A percentile compares a stretch with the other conserved stretches of the same genome.
Conservation (phyloP, 176 grass and related monocot genomes). For the Eremochloa ophiuroides region DNA sequence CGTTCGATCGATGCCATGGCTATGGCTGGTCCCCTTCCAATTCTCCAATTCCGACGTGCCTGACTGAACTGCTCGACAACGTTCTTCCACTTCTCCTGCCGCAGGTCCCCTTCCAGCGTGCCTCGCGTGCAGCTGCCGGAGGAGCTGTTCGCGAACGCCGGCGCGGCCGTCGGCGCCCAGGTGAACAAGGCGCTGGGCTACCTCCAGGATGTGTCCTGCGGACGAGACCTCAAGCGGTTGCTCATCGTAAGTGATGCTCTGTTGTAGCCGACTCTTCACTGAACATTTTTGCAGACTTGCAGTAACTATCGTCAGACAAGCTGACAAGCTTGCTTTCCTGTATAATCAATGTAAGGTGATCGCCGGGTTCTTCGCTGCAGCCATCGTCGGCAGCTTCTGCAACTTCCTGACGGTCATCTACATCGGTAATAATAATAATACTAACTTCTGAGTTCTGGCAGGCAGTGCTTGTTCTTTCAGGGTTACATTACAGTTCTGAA, state of each 20-base stretch:
- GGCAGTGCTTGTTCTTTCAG: not conserved
- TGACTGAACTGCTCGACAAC: too few relatives aligned
- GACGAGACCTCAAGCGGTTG: slow-evolving; percentile 64
- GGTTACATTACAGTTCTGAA: not conserved
- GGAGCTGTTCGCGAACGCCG: slow-evolving; percentile 56
- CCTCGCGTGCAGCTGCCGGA: slow-evolving; percentile 62
- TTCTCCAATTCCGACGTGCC: too few relatives aligned
- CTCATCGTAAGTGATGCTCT: slow-evolving; percentile 61
- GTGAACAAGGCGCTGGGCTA: slow-evolving; percentile 45
- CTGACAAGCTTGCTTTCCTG: not conserved
- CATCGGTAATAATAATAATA: slow-evolving; percentile 73
- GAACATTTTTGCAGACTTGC: not conserved
- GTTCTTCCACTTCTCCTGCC: too few relatives aligned
- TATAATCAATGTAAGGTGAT: slow-evolving; percentile 44
- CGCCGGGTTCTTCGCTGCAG: slow-evolving; percentile 43
- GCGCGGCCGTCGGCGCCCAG: slow-evolving; percentile 38
- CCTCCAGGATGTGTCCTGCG: slow-evolving; percentile 72
- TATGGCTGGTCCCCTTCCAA: too few relatives aligned
- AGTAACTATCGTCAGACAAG: not conserved
- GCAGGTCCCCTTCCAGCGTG: slow-evolving; percentile 45
- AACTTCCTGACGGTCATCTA: slow-evolving; percentile 84
- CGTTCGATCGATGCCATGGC: too few relatives aligned
- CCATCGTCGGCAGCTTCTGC: slow-evolving; percentile 77
- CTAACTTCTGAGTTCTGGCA: not conserved
- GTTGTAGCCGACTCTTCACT: too few relatives aligned